Base-by-base conservation (phyloP, 2,329 filamentous ascomycete genomes). In the Zalaria obscura region DNA sequence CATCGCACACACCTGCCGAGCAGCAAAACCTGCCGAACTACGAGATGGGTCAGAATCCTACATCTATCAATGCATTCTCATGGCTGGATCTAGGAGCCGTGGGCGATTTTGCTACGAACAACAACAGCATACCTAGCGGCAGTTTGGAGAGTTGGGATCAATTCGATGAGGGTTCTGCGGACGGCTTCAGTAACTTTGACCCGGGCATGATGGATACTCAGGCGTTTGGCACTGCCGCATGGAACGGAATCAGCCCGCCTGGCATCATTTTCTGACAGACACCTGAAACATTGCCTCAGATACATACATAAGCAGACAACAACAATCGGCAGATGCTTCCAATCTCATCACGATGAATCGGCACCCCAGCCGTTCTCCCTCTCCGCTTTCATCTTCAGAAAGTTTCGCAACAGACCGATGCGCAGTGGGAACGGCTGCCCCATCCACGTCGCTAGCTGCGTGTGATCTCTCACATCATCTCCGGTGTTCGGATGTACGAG, bases 401-500 rank as follows among this genome's bases (percentile, higher is more conserved):
- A 43, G 38, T 52, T 49, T 46, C 66, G 66, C 47, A 78, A 72
- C 33, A 69, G 25, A 10, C 59, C 64, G 38, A 74, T 52, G 53
- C 83, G 75, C 40, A 87, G 48, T 1, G 78, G 73, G 9, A 80
- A 49, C 41, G 68, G 71, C 53, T 81, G 73, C 0, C 83, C 82
- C 69, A 87, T 72, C 82, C 83, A 87, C 5, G 76, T 83, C 1
- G 80, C 81, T 34, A 77, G 62, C 53, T 82, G 69, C 27, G 78
- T 71, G 54, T 85, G 80, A 53, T 84, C 77, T 36, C 72, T 62
- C 44, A 67, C 54, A 44, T 72, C 67, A 34, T 78, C 71, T n/a
- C 72, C 68, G 0, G 82, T 87, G 54, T 94, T 94, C 0, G 87
- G 86, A 59, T 94, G 88, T 1, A 94, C 60, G 18, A 95, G 65